phyloP scores from a whole-genome alignment of 192 early-diverging fungal genomes.

The Rhizophagus clarus region DNA sequence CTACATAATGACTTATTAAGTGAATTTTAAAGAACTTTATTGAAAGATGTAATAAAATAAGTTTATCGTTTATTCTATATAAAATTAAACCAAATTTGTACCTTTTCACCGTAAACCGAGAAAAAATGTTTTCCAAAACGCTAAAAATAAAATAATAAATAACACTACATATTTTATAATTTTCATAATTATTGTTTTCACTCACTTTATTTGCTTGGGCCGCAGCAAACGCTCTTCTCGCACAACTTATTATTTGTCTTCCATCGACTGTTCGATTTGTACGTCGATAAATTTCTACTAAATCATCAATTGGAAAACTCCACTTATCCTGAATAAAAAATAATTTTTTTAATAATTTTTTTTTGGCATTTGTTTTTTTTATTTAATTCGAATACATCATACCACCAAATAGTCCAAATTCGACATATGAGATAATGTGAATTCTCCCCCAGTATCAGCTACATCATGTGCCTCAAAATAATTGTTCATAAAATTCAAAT shows the following conservation, averaged over 20 bases:
- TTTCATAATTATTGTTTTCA: neutral
- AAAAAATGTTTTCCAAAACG: slow-evolving; percentile 59
- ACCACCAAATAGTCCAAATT: slow-evolving; percentile 24
- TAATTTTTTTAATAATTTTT: neutral
- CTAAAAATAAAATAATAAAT: slow-evolving; percentile 9
- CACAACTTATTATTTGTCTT: slow-evolving; percentile 53
- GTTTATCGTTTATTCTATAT: too few relatives aligned
- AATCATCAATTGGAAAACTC: slow-evolving; percentile 65
- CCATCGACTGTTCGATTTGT: slow-evolving; percentile 47
- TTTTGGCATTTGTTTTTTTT: too few relatives aligned
- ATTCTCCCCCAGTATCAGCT: slow-evolving; percentile 70
- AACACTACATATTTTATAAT: neutral
- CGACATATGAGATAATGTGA: slow-evolving; percentile 44
- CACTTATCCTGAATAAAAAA: slow-evolving; percentile 40
- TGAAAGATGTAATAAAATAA: neutral
- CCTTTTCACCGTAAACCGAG: slow-evolving; percentile 57
- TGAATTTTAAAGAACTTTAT: neutral
- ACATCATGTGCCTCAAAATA: slow-evolving; percentile 52
- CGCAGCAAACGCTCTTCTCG: slow-evolving; percentile 61
- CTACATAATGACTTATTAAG: slow-evolving; percentile 29
- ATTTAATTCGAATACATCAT: neutral
- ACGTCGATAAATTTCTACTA: slow-evolving; percentile 61
- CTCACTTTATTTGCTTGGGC: slow-evolving; percentile 51
- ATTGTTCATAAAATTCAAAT: slow-evolving; percentile 51
- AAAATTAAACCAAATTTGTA: slow-evolving; percentile 19